These are phyloP conservation scores for Kalanchoe fedtschenkoi DNA, from an alignment of 164 flowering plant species.

Conservation along the genomic window DNA sequence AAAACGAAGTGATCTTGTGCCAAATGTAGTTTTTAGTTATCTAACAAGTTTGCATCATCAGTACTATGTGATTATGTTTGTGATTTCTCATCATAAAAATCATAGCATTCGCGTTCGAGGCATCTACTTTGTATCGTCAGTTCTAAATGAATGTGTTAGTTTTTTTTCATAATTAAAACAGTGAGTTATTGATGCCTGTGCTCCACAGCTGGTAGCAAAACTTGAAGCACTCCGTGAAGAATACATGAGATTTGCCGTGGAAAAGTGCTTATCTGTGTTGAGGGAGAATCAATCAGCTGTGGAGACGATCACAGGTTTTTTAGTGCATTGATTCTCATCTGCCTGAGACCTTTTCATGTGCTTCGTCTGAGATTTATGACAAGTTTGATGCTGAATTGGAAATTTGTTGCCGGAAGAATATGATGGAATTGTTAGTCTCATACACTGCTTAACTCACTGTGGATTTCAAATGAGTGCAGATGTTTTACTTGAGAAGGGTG, in stretches of 20 bases:
- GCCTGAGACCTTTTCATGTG: neutral
- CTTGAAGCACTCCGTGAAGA: constrained; percentile 90
- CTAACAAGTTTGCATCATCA: neutral
- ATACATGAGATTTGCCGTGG: constrained; percentile 83
- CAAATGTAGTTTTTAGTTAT: constrained; percentile 47
- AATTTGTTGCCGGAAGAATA: neutral
- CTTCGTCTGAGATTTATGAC: neutral
- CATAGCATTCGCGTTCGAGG: neutral
- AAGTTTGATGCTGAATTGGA: neutral
- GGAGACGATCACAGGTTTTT: constrained; percentile 74
- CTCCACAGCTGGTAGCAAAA: constrained; percentile 70
- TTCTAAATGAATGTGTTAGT: neutral
- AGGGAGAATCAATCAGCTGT: constrained; percentile 70
- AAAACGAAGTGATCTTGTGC: constrained; percentile 69
- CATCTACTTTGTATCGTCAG: neutral
- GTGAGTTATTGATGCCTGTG: neutral
- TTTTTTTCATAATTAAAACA: neutral
- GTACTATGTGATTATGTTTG: neutral
- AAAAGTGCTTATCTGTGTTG: constrained; percentile 63
- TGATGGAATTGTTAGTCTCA: constrained; percentile 3
- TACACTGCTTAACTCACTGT: neutral
- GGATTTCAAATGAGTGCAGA: constrained; percentile 27
- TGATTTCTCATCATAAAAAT: neutral
- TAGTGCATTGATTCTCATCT: neutral
- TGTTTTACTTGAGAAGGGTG: constrained; percentile 70